These are phyloP conservation scores for Carpinus fangiana DNA, from an alignment of 306 rosid genomes.

Conservation along the genomic window DNA sequence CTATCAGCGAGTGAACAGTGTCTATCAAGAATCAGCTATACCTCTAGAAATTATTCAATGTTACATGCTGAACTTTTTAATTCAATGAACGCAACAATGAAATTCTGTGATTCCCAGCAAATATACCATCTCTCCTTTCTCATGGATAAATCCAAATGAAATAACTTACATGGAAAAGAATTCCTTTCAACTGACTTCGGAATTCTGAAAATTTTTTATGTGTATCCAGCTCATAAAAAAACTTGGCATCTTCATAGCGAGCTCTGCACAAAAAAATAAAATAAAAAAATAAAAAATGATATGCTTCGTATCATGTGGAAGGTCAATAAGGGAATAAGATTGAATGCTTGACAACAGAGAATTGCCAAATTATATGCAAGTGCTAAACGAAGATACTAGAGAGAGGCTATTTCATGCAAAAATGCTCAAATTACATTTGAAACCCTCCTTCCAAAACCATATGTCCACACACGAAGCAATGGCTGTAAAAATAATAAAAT, in stretches of 20 bases:
- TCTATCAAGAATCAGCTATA: conserved; percentile 10
- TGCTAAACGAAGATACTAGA: neutral
- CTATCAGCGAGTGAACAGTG: conserved; percentile 24
- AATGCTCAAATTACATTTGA: neutral
- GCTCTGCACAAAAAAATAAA: conserved; percentile 66
- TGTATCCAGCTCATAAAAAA: conserved; percentile 83
- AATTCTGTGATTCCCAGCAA: conserved; percentile 4
- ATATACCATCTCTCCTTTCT: neutral
- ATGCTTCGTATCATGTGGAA: conserved; percentile 18
- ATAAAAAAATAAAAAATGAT: neutral
- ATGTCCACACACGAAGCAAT: neutral
- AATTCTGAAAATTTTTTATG: conserved; percentile 72
- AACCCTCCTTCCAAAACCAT: neutral
- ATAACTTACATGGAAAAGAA: conserved; percentile 82
- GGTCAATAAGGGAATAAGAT: conserved; percentile 10
- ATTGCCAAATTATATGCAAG: conserved; percentile 6
- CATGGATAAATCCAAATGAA: conserved; percentile 11
- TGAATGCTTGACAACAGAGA: conserved; percentile 11
- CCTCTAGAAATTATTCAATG: neutral
- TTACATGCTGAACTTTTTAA: conserved; percentile 20
- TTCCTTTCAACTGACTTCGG: conserved; percentile 68
- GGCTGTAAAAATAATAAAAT: neutral
- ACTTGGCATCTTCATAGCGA: conserved; percentile 96
- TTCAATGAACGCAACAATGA: neutral
- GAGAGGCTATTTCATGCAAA: conserved; percentile 15